Evolutionary conservation across 768 basidiomycete genomes (phyloP), one percentile per base, ranked within the genome.

Genomic region (Suillus discolor): DNA sequence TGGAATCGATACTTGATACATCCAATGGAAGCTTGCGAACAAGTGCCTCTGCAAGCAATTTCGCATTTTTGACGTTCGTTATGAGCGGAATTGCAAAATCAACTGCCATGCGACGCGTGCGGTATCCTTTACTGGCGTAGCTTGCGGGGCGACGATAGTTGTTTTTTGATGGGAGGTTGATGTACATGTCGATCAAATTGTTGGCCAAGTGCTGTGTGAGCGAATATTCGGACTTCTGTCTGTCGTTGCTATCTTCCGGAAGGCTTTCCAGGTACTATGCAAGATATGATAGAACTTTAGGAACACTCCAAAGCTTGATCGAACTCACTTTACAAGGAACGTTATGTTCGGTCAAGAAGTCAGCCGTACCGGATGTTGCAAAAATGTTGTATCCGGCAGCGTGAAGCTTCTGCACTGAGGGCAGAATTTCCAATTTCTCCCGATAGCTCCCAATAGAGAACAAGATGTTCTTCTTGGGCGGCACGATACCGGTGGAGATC

Each of bases 21-120:
- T 97, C 92, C 54, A 99, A 83, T 6, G 95, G 88, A n/a, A 97
- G 82, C 77, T 89, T 95, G 69, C 94, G 88, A 60, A 95, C 89
- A 59, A 96, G 82, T 2, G 97, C 97, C 79, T 99, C 96, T 18
- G 94, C 92, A 47, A 99, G 86, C 74, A 99, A 84, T 78, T 99
- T 99, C 64, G 97, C 97, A 73, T 95, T 96, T 82, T 99, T 99
- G 81, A 99, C 92, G 76, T 99, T 99, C 53, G 97, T 99, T 74
- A 99, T 94, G 61, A 99, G 84, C 1, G 97, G 97, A 41, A 99
- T 90, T 38, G 96, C 97, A 72, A 97, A 98, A 78, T 99, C 97
- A 69, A 99, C 96, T 7, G 97, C 97, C 96, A 99, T 96, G 61
- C 97, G 92, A 71, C 97, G 92, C 38, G 96, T 97, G 66, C 89